Conservation (phyloP, 805 yeast genomes). For the Candida taoyuanica region DNA sequence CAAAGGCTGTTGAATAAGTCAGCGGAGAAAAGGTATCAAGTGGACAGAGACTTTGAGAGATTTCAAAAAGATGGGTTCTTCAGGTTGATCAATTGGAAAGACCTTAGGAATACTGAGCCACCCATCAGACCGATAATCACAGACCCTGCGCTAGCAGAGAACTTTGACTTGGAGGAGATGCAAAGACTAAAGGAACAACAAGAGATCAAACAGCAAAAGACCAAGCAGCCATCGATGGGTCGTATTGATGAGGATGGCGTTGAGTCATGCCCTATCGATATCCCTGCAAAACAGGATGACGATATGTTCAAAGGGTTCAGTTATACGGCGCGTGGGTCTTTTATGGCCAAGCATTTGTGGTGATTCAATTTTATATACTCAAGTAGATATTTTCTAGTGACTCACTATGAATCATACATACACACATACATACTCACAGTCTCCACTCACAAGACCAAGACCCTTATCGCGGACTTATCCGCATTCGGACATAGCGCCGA, state of each 20-base stretch:
- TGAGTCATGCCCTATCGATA: too few species aligned
- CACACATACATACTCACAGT: too few species aligned
- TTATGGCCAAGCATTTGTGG: constrained; percentile 26
- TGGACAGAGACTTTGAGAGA: constrained; percentile 36
- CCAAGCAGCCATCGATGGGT: background rate
- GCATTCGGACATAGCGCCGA: too few species aligned
- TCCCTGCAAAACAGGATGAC: too few species aligned
- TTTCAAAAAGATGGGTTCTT: constrained; percentile 69
- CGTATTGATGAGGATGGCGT: constrained; percentile 2
- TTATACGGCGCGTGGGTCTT: constrained; percentile 37
- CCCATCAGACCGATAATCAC: constrained; percentile 76
- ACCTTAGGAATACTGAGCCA: constrained; percentile 46
- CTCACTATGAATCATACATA: too few species aligned
- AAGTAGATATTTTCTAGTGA: too few species aligned
- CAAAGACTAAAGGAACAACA: background rate
- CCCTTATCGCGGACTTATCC: too few species aligned
- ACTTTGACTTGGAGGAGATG: constrained; percentile 59
- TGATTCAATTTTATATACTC: too few species aligned
- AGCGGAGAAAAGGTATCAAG: constrained; percentile 59
- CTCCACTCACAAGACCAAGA: too few species aligned
- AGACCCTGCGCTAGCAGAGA: constrained; percentile 73
- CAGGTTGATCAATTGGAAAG: constrained; percentile 67
- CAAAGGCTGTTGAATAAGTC: constrained; percentile 63
- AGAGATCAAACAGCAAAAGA: background rate
- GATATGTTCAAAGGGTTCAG: constrained; percentile 40